These are phyloP conservation scores for Aspergillus haitiensis DNA, from an alignment of 495 filamentous ascomycete species.

Conservation along the genomic window DNA sequence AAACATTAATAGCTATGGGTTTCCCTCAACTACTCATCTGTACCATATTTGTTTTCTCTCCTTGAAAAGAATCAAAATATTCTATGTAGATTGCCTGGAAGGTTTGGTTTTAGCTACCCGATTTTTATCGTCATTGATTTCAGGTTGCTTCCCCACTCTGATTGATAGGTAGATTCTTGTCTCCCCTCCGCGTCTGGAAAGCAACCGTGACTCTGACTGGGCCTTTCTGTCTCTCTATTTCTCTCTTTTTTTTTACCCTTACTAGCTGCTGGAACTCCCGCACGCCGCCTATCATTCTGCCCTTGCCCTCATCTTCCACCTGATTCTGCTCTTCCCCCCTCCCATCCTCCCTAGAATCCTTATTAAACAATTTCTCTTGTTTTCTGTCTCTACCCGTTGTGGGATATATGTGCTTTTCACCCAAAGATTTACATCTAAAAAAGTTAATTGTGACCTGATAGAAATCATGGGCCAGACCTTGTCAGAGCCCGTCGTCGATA, in stretches of 20 bases:
- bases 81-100: background rate
- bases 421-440: conserved; percentile 3
- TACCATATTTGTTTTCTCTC: background rate
- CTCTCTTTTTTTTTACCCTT: background rate
- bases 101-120: background rate
- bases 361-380: conserved; percentile 1
- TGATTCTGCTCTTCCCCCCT: conserved; percentile 22
- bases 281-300: conserved; percentile 32
- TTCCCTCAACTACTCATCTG: background rate
- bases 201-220: too few relatives aligned
- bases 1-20: too few relatives aligned
- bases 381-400: conserved; percentile 12
- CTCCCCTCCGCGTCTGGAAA: background rate
- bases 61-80: background rate
- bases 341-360: conserved; percentile 11
- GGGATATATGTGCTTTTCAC: conserved; percentile 18
- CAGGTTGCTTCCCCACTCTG: background rate
- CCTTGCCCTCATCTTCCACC: conserved; percentile 24
- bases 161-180: background rate
- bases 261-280: conserved; percentile 19
- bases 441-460: conserved; percentile 20
- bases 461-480: conserved; percentile 93
- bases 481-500: conserved; percentile 97
- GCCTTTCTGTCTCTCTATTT: background rate
- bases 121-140: conserved; percentile 2